Conservation (phyloP, 352 stramenopile genomes). For the Globisporangium cylindrosporum region DNA sequence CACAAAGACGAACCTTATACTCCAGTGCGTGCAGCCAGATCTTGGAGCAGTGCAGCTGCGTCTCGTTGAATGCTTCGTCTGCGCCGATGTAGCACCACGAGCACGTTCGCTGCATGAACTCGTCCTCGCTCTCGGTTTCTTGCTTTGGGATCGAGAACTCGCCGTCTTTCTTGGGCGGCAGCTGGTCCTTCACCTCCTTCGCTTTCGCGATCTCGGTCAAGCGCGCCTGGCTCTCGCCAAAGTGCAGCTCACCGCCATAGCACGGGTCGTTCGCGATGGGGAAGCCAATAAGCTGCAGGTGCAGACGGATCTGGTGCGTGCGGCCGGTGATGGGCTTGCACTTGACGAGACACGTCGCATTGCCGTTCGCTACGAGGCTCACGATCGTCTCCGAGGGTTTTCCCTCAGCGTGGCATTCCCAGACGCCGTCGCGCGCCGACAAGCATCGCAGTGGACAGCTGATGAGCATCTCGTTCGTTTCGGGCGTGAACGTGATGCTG, state of each 20-base stretch:
- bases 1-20: slow-evolving; percentile 65
- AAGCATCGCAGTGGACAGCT: slow-evolving; percentile 80
- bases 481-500: slow-evolving; percentile 50
- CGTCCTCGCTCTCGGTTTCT: slow-evolving; percentile 57
- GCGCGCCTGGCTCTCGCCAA: slow-evolving; percentile 60
- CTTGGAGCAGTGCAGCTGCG: slow-evolving; percentile 79
- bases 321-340: slow-evolving; percentile 93
- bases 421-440: slow-evolving; percentile 81
- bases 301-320: slow-evolving; percentile 97
- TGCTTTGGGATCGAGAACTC: slow-evolving; percentile 58
- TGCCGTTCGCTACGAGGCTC: slow-evolving; percentile 48
- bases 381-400: slow-evolving; percentile 82
- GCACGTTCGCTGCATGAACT: slow-evolving; percentile 79
- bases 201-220: slow-evolving; percentile 44
- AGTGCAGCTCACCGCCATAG: slow-evolving; percentile 95
- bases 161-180: slow-evolving; percentile 35
- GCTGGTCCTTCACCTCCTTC: slow-evolving; percentile 30
- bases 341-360: slow-evolving; percentile 85
- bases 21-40: slow-evolving; percentile 87
- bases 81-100: slow-evolving; percentile 67
- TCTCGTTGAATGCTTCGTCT: slow-evolving; percentile 75
- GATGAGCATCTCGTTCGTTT: slow-evolving; percentile 49
- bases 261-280: slow-evolving; percentile 97
- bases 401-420: slow-evolving; percentile 77
- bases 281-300: slow-evolving; percentile 91